phyloP scores from a whole-genome alignment of 2,329 filamentous ascomycete genomes.

The Paraconiothyrium brasiliense region DNA sequence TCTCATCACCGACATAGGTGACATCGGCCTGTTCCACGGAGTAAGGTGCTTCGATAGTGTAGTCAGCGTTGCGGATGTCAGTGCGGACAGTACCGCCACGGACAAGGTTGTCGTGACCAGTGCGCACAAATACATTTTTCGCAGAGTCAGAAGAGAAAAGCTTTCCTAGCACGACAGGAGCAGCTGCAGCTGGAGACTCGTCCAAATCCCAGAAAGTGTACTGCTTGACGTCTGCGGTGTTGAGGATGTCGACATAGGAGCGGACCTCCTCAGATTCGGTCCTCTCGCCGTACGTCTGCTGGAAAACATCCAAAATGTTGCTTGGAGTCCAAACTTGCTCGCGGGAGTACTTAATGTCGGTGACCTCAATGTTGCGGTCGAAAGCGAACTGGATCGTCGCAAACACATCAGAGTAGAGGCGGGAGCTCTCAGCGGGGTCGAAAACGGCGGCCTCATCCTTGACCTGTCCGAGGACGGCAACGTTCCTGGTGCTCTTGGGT shows the following conservation, averaged over 20 bases:
- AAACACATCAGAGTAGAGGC: conserved; percentile 89
- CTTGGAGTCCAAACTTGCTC: conserved; percentile 70
- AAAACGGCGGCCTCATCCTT: conserved; percentile 74
- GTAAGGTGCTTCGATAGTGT: conserved; percentile 85
- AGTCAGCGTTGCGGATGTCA: conserved; percentile 84
- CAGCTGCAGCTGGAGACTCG: conserved; percentile 71
- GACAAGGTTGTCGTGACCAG: conserved; percentile 69
- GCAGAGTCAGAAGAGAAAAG: conserved; percentile 68
- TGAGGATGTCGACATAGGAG: conserved; percentile 64
- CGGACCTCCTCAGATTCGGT: conserved; percentile 47
- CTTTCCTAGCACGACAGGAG: conserved; percentile 70
- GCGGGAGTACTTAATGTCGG: conserved; percentile 91
- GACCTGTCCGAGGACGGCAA: conserved; percentile 92
- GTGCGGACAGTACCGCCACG: conserved; percentile 83
- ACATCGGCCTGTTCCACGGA: conserved; percentile 81
- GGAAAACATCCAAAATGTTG: conserved; percentile 60
- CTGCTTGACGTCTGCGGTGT: conserved; percentile 71
- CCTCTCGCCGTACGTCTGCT: conserved; percentile 55
- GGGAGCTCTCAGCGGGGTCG: conserved; percentile 81
- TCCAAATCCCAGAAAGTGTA: conserved; percentile 96
- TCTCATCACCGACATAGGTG: conserved; percentile 79
- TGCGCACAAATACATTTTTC: conserved; percentile 68
- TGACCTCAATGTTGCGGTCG: conserved; percentile 69
- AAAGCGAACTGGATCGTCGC: conserved; percentile 78
- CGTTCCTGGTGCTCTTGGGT: conserved; percentile 75